Base-by-base conservation (phyloP, 805 yeast species). In the Cyberlindnera samutprakarnensis region DNA sequence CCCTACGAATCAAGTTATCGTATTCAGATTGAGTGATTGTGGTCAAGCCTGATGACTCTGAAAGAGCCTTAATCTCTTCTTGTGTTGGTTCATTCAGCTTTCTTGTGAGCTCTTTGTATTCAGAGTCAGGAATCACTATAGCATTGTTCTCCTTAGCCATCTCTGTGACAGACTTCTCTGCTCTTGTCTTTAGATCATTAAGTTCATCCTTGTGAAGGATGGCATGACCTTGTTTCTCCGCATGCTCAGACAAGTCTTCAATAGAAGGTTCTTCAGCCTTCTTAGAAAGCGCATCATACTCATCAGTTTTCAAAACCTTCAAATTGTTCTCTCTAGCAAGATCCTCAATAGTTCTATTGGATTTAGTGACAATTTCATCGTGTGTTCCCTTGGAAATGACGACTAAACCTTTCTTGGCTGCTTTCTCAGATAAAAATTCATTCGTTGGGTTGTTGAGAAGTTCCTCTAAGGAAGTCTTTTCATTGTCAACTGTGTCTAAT, bases 371-470 rank as follows among this genome's bases (percentile, higher is more conserved):
- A 7, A 46, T 39, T 14, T 27, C 26, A 18, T 40, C 37, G 30
- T 54, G 53, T 8, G 39, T 53, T 7, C 30, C 35, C 20, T 33
- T 34, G 13, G 51, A 49, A 14, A 59, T 36, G 31, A 53, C 40
- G 14, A 45, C 45, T 14, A 51, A 38, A 6, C 61, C 59, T 32
- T 43, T 51, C 7, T 29, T 33, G 8, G 33, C 20, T 5, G 67
- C 57, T 26, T 53, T 54, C 8, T 43, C 42, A 15, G 34, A 36
- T 19, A 61, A 34, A 28, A 47, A 50, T 5, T 50, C 59, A 12
- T 47, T 41, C 10, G 59, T 46, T 5, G 74, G 72, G 9, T 41
- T 36, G 5, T 43, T 47, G 10, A 48, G n/a, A 30, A 33, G 32
- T 9, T 16, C 14, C 18, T 43, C 39, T 35, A 41, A 20, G 1